Base-by-base conservation (phyloP, 495 filamentous ascomycete genomes). In the Neurospora sp. region DNA sequence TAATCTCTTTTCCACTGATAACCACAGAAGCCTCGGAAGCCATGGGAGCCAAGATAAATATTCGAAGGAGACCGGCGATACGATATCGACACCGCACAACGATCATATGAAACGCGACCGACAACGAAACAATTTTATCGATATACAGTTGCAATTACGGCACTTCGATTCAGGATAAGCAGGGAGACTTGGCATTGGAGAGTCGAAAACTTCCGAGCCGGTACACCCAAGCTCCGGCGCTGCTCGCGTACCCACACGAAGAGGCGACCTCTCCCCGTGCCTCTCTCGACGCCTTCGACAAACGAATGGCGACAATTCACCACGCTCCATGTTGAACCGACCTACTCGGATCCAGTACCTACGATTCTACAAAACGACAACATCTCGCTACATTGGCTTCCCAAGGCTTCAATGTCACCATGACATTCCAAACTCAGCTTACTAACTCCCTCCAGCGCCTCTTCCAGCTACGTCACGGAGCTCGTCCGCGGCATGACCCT, bases 401-500 rank as follows among this genome's bases (percentile, higher is more conserved):
- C 53, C 27, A 18, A 18, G 53, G 27, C 53, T 35, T 61, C 27
- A 61, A 27, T 61, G 53, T 61, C 27, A 35, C 53, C 53, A 61
- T 16, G 1, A 7, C 27, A 1, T 61, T 18, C 12, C 47, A 14
- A 8, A 3, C 12, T n/a, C 39, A 2, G 47, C 9, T 69, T 72
- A 42, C 75, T 78, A 70, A 79, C 74, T n/a, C n/a, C 0, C 12
- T 4, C 2, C 73, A 80, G 79, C 20, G 79, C 79, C 8, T 80
- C 79, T 39, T 93, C 90, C 14, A 93, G 90, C 74, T 98, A 98
- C 78, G 80, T 98, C 75, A 98, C 95, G 16, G 94, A 97, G 82
- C 86, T 98, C 68, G 93, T 98, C 69, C 87, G 92, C 70, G 95
- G 95, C 14, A 98, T 97, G 96, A 95, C 91, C n/a, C 84, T 99